Percentiles rank a stretch among this genome's conserved stretches.
Evolutionary conservation across 2,329 filamentous ascomycete genomes (phyloP).

Genomic region (Colletotrichum liaoningense): DNA sequence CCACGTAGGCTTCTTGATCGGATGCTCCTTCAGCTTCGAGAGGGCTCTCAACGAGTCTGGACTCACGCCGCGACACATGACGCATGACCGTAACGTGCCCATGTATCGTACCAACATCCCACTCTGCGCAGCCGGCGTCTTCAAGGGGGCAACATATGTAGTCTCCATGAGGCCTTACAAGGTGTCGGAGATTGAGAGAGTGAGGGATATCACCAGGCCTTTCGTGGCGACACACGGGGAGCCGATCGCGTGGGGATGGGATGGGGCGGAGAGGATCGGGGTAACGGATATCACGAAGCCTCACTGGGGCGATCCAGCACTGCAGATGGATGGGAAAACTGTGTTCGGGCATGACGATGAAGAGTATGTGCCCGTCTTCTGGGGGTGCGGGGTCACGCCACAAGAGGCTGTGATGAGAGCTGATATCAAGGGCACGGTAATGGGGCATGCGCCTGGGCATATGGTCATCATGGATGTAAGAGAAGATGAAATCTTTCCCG

Average conservation of each 20-base stretch:
- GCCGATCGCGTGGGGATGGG: slow-evolving; percentile 74
- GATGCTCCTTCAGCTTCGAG: slow-evolving; percentile 74
- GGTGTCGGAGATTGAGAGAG: slow-evolving; percentile 58
- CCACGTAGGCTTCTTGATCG: slow-evolving; percentile 72
- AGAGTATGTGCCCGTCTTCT: slow-evolving; percentile 66
- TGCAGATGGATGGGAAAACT: slow-evolving; percentile 52
- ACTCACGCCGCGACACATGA: slow-evolving; percentile 62
- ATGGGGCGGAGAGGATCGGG: slow-evolving; percentile 62
- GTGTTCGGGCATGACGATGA: slow-evolving; percentile 43
- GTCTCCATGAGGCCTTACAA: slow-evolving; percentile 74
- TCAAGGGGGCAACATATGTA: slow-evolving; percentile 64
- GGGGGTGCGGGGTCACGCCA: slow-evolving; percentile 75
- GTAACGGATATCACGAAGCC: slow-evolving; percentile 63
- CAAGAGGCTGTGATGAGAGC: slow-evolving; percentile 72
- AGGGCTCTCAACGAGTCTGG: slow-evolving; percentile 62
- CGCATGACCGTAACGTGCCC: slow-evolving; percentile 61
- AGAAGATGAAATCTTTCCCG: slow-evolving; percentile 50
- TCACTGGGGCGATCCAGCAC: slow-evolving; percentile 67
- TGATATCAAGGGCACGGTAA: slow-evolving; percentile 63
- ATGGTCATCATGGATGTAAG: slow-evolving; percentile 70
- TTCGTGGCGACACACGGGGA: slow-evolving; percentile 72
- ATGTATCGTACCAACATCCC: slow-evolving; percentile 72
- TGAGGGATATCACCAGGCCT: slow-evolving; percentile 65
- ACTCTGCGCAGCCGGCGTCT: slow-evolving; percentile 68
- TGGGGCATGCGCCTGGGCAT: slow-evolving; percentile 71